Evolutionary conservation across 805 yeast species (phyloP), one percentile per base, ranked within the genome.

Genomic region (Yamadazyma tumulicola): DNA sequence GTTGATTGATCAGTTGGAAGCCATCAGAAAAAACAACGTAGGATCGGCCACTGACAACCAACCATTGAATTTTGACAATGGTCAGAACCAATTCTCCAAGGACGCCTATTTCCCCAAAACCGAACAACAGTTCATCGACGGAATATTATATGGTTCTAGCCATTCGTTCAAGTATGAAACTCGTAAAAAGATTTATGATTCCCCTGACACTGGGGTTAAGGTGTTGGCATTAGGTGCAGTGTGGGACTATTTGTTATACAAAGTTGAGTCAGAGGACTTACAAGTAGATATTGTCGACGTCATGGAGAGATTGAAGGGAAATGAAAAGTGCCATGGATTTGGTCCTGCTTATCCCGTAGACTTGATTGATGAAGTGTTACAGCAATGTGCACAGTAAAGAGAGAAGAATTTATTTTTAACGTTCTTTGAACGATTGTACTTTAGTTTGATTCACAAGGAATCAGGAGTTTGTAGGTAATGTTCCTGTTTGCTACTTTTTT

Each of bases 311-410:
- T 64, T 87, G 35, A 74, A 68, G 49, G 94, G 93, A 1, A 55
- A 71, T 21, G 95, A 85, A 52, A 69, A 64, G 24, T 86, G 95
- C 51, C 91, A 85, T 52, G 93, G 89, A 2, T 72, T 64, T 48
- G 96, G 95, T 0, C 84, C 85, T 6, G 85, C 83, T 1, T 79
- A 79, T 45, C 67, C 75, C 0, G 41, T 75, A 24, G 52, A 49
- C 2, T 23, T 64, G 33, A 69, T 78, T 13, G 69, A 76, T 40
- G 48, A 59, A 27, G 56, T 62, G 9, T 51, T 72, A 29, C 30
- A 34, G 10, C 46, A 42, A 18, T 34, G 44, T 25, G 28, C 13
- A 6, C 9, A 7, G 10, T 26, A 26, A 20, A n/a, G n/a, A n/a
- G n/a, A n/a, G n/a, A n/a, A n/a, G n/a, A n/a, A n/a, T n/a, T n/a